Conservation (phyloP, 352 stramenopile genomes). For the Phytophthora hibernalis region DNA sequence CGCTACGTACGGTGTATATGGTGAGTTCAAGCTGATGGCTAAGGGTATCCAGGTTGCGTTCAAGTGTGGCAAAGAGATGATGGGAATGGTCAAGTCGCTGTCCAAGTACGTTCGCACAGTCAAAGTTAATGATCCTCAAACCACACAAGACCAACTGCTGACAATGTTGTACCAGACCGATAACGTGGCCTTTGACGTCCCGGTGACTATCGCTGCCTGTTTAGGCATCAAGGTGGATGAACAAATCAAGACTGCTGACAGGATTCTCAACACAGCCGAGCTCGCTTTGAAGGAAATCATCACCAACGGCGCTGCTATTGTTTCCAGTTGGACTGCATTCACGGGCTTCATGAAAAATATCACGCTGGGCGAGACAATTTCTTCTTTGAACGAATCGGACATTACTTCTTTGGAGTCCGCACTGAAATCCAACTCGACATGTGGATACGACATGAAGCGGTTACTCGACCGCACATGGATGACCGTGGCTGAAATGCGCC, state of each 20-base stretch:
- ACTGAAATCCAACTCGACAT: conserved; percentile 38
- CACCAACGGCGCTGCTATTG: conserved; percentile 39
- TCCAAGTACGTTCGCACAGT: conserved; percentile 43
- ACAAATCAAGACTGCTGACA: conserved; percentile 35
- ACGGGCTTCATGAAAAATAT: conserved; percentile 46
- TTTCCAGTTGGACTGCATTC: conserved; percentile 43
- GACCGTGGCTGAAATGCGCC: conserved; percentile 37
- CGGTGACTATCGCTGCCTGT: conserved; percentile 50
- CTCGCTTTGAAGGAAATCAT: conserved; percentile 47
- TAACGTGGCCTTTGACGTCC: conserved; percentile 55
- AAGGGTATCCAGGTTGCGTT: conserved; percentile 40
- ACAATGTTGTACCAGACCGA: conserved; percentile 54
- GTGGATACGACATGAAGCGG: conserved; percentile 44
- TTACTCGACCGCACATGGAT: conserved; percentile 44
- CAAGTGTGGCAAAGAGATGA: conserved; percentile 50
- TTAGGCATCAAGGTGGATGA: conserved; percentile 41
- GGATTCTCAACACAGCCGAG: conserved; percentile 47
- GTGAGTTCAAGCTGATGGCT: conserved; percentile 39
- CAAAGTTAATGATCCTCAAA: conserved; percentile 38
- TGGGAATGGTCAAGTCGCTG: conserved; percentile 44
- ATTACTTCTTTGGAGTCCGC: conserved; percentile 40
- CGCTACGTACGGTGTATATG: conserved; percentile 36
- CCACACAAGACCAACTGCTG: conserved; percentile 44
- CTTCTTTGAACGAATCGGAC: conserved; percentile 29
- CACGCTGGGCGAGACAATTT: conserved; percentile 28